Base-by-base conservation (phyloP, 345 rosid genomes). In the Arabidopsis thaliana region DNA sequence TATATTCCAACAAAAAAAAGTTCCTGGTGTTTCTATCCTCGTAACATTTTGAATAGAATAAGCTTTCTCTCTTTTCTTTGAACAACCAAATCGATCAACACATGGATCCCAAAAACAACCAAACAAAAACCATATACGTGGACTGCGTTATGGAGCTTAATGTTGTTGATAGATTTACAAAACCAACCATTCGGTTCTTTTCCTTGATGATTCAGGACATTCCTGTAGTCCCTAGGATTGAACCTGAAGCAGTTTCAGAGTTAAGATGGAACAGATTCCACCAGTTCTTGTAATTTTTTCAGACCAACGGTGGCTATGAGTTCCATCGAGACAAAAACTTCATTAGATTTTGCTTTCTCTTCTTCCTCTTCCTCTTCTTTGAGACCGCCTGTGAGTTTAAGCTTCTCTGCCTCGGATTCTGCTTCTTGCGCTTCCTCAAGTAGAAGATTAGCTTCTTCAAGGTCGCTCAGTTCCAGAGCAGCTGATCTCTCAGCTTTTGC, bases 381-480 rank as follows among this genome's bases (percentile, higher is more conserved):
- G 38, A 90, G 73, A 81, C 76, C 73, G 55, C 83, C 83, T 58
- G 74, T 58, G 1, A 88, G 70, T 74, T 83, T 80, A 57, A 87
- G 91, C 69, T 83, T 86, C 65, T 83, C 79, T 38, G 93, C 97
- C 74, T 93, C 97, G 7, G 84, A 82, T 70, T 79, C 84, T 20
- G 97, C 93, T 59, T 88, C 93, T 65, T 91, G 84, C 65, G 93
- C 91, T 76, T 93, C 98, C 24, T 81, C 83, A 67, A 84, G 85
- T 52, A 90, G 82, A 77, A 89, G 89, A 69, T 80, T 81, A 40
- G 98, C 96, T 83, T 91, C 98, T 80, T 91, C 91, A 5, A 72
- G 69, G 73, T 93, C 88, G 9, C 85, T 87, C 69, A 87, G 77
- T 80, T 91, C 96, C 64, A 87, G 56, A 82, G 92, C 92, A 76